These are phyloP conservation scores for Cetraspora pellucida DNA, from an alignment of 192 early-diverging fungal species.

Conservation along the genomic window DNA sequence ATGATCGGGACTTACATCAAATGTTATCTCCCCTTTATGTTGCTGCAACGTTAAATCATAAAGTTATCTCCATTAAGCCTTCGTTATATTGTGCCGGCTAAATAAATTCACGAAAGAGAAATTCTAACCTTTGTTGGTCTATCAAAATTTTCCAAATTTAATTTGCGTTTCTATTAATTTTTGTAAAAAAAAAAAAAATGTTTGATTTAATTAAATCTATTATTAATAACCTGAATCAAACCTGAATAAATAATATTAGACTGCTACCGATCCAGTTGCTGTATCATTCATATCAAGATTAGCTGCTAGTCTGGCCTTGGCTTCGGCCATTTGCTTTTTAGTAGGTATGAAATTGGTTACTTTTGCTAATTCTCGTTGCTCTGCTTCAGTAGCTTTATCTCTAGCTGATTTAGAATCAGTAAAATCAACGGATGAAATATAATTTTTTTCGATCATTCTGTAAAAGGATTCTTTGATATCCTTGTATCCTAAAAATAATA, in stretches of 20 bases:
- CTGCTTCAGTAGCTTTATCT: slow-evolving; percentile 65
- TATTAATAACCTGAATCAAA: too few species aligned
- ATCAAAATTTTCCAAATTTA: slow-evolving; percentile 1
- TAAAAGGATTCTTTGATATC: slow-evolving; percentile 42
- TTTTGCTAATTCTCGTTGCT: slow-evolving; percentile 54
- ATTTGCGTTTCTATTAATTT: slow-evolving; percentile 27
- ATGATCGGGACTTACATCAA: slow-evolving; percentile 14
- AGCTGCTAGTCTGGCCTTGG: slow-evolving; percentile 50
- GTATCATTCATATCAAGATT: slow-evolving; percentile 52
- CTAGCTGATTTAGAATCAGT: slow-evolving; percentile 61
- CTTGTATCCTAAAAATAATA: slow-evolving; percentile 24
- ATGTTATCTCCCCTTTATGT: slow-evolving; percentile 4
- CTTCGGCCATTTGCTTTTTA: slow-evolving; percentile 60
- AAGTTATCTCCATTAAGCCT: background rate
- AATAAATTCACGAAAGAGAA: background rate
- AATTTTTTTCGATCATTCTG: slow-evolving; percentile 63
- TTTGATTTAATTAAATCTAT: background rate
- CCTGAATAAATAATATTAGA: background rate
- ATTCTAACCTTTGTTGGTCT: slow-evolving; percentile 6
- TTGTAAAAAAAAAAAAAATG: background rate
- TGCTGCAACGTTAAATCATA: background rate
- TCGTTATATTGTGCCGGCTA: background rate
- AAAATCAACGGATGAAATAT: slow-evolving; percentile 59
- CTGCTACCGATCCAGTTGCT: background rate
- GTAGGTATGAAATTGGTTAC: slow-evolving; percentile 61